Percentiles rank a stretch among this genome's conserved stretches.
These are phyloP conservation scores for Waltergamsia citrina DNA, from an alignment of 2,329 filamentous ascomycete genomes.

Conservation along the genomic window DNA sequence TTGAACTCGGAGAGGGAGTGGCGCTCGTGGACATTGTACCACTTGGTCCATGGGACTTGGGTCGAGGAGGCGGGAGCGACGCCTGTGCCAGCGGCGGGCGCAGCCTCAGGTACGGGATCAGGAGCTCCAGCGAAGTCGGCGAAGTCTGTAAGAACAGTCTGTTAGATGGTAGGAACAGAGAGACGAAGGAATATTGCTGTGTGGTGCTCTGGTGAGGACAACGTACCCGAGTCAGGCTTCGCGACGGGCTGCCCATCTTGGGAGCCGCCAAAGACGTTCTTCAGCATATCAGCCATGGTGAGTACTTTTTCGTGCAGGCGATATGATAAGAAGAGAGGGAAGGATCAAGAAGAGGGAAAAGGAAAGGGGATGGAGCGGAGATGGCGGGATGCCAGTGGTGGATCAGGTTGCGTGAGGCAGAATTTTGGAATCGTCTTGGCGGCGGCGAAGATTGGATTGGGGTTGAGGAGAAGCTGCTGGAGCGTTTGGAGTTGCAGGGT, in stretches of 20 bases:
- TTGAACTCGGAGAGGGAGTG: conserved; percentile 76
- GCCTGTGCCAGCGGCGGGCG: conserved; percentile 35
- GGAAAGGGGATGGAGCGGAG: not conserved
- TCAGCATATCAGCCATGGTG: conserved; percentile 50
- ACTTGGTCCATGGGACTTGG: conserved; percentile 70
- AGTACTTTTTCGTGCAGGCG: conserved; percentile 3
- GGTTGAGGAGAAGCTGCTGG: too few relatives aligned
- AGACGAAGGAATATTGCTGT: not conserved
- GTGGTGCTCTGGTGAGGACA: conserved; percentile 1
- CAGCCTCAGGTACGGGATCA: conserved; percentile 48
- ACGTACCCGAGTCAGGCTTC: conserved; percentile 56
- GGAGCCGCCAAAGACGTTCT: conserved; percentile 59
- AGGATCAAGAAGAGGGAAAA: conserved; percentile 3
- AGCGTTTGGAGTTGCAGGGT: too few relatives aligned
- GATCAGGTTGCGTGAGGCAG: too few relatives aligned
- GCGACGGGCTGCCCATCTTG: conserved; percentile 40
- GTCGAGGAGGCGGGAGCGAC: conserved; percentile 35
- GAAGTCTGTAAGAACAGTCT: conserved; percentile 54
- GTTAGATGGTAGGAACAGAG: not conserved
- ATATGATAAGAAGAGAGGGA: conserved; percentile 6
- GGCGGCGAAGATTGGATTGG: too few relatives aligned
- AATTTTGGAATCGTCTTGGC: too few relatives aligned
- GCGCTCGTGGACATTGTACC: conserved; percentile 96
- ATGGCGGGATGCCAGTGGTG: not conserved
- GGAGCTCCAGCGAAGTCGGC: conserved; percentile 83